Base-by-base conservation (phyloP, 1,284 basidiomycete species). In the Xanthoconium separans region DNA sequence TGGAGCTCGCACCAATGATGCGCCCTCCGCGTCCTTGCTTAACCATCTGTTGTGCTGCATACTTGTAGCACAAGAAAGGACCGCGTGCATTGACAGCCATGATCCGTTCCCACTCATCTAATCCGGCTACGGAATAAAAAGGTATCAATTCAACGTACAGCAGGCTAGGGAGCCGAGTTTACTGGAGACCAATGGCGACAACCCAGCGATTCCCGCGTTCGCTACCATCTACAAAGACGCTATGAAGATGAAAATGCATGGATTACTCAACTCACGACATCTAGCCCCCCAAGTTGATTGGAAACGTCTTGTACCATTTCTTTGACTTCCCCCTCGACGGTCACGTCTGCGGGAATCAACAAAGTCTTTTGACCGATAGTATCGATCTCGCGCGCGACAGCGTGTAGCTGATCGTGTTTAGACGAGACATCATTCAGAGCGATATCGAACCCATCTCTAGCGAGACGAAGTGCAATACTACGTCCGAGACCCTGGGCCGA, bases 381-480 rank as follows among this genome's bases (percentile, higher is more conserved):
- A 18, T 53, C 40, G 22, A 58, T 51, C 1, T 60, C 58, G 8
- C 36, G n/a, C 1, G 54, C 46, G 11, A 60, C 50, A 13, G 30
- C 40, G n/a, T 24, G 44, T 12, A 58, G 36, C 2, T 59, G 27
- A 22, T 54, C 44, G 3, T 7, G 15, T 40, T 60, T 60, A 3
- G 53, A 53, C 4, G 50, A 13, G 31, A 60, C 6, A 13, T 59
- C 59, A 20, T 60, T 60, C 6, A 60, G 27, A 4, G n/a, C n/a
- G n/a, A n/a, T n/a, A n/a, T n/a, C n/a, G n/a, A n/a, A n/a, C n/a
- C n/a, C n/a, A n/a, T n/a, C n/a, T n/a, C n/a, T n/a, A n/a, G 59
- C 52, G 1, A 60, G 60, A 40, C 60, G 60, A 44, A 60, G 47
- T n/a, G 57, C 53, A 9, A 60, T 59, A 10, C 45, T 33, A 15